Conservation (phyloP, 2,329 filamentous ascomycete species). For the Trichoderma sp. region DNA sequence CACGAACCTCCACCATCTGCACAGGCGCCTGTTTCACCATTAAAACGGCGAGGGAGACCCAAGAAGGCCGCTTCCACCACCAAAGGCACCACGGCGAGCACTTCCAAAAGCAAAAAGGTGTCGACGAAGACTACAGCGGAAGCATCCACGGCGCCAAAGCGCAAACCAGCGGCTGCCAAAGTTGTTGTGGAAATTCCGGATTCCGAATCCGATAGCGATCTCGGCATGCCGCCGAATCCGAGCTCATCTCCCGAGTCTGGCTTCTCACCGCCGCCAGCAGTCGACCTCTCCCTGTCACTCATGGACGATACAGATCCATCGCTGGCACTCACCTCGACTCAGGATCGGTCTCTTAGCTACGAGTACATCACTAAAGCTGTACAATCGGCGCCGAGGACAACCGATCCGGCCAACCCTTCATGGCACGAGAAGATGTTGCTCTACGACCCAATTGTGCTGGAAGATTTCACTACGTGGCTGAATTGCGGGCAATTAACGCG, state of each 20-base stretch:
- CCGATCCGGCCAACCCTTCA: conserved; percentile 53
- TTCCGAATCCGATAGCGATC: conserved; percentile 44
- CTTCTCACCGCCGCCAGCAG: conserved; percentile 41
- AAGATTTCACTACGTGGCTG: conserved; percentile 81
- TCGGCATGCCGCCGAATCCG: conserved; percentile 32
- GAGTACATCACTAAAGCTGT: conserved; percentile 55
- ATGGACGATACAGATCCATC: conserved; percentile 48
- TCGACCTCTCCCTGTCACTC: conserved; percentile 45
- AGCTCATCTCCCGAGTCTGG: conserved; percentile 37
- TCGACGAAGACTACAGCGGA: conserved; percentile 18
- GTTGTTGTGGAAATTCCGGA: conserved; percentile 50
- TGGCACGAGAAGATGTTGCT: conserved; percentile 94
- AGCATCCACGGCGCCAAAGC: conserved; percentile 25
- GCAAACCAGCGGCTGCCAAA: conserved; percentile 20
- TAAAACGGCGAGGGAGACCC: conserved; percentile 42
- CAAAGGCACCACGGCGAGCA: conserved; percentile 16
- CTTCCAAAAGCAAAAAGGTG: conserved; percentile 21
- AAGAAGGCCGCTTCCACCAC: conserved; percentile 34
- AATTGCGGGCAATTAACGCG: conserved; percentile 67
- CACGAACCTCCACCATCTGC: conserved; percentile 38
- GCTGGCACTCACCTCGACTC: conserved; percentile 38
- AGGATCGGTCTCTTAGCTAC: conserved; percentile 48
- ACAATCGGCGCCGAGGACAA: conserved; percentile 48
- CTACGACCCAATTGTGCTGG: conserved; percentile 85
- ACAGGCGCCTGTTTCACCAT: conserved; percentile 33